Evolutionary conservation across 768 basidiomycete species (phyloP), one percentile per base, ranked within the genome.

Genomic region (Kwoniella botswanensis): DNA sequence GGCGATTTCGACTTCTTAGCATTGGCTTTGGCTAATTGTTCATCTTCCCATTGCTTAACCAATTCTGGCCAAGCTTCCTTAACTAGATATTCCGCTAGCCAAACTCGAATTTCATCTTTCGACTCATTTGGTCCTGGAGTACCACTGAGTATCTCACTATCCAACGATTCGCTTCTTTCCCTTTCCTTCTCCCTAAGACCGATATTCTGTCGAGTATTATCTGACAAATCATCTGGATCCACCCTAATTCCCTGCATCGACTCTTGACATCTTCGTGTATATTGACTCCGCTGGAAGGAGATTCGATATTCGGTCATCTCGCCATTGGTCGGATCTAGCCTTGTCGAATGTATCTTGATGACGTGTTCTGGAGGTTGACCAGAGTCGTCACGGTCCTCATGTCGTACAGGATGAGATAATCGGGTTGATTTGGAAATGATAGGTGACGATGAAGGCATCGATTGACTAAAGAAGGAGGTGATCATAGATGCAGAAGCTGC

Each of bases 81-180:
- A 12, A 94, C 87, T 86, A 96, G 90, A 64, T 87, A 89, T 24
- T 91, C 92, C 0, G 93, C 92, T 83, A 94, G 87, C 93, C 93
- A 96, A 12, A 93, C 80, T 15, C 88, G 87, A 59, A 85, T 86
- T n/a, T 85, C 83, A 90, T 90, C 72, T 88, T 87, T 2, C 55
- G 56, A 10, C 41, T 44, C 56, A n/a, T 46, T 35, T 13, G 22
- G 35, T 15, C 17, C 50, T 21, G 54, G 46, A 35, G 44, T 46
- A 46, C 24, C 53, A 9, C 46, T 43, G 17, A 22, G 53, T 18
- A 24, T 13, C n/a, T 58, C 57, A 17, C 63, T 24, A 35, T 43
- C 58, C 42, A 42, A 15, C 46, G 46, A 50, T 12, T 82, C 84
- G n/a, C 85, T 86, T 1, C 83, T 86, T 0, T 86, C 87, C 9